Percentiles rank a stretch among this genome's conserved stretches.
Evolutionary conservation across 1,284 basidiomycete species (phyloP).

Genomic region (Trametes sp.): DNA sequence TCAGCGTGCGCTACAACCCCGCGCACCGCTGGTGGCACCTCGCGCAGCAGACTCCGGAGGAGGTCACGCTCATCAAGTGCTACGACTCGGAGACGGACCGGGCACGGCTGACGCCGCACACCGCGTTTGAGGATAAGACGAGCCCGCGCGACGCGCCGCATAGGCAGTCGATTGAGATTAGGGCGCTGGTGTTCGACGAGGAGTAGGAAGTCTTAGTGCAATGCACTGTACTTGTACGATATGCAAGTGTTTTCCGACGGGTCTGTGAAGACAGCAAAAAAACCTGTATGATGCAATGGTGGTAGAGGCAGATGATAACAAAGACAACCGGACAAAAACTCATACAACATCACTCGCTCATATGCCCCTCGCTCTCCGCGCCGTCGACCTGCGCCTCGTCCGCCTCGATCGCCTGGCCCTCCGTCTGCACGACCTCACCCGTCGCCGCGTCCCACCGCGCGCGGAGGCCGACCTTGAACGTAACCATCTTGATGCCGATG

Average conservation of each 20-base stretch:
- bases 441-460: conserved; percentile 80
- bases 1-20: conserved; percentile 56
- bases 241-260: no score
- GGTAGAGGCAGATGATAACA: conserved; percentile 11
- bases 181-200: conserved; percentile 47
- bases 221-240: no score
- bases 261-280: background rate
- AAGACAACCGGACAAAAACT: conserved; percentile 16
- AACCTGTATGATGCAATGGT: conserved; percentile 8
- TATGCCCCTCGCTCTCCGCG: conserved; percentile 47
- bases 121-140: conserved; percentile 50
- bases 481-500: conserved; percentile 86
- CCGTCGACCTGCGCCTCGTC: conserved; percentile 40
- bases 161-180: conserved; percentile 51
- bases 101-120: conserved; percentile 54
- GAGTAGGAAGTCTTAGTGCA: conserved; percentile 17
- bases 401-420: conserved; percentile 48
- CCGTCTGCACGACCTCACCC: conserved; percentile 71
- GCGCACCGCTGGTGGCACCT: conserved; percentile 71
- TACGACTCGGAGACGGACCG: conserved; percentile 49
- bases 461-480: conserved; percentile 77
- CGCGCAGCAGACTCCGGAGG: conserved; percentile 48
- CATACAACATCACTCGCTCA: conserved; percentile 45
- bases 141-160: conserved; percentile 48
- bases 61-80: conserved; percentile 58